Evolutionary conservation across 2,329 filamentous ascomycete species (phyloP).

Genomic region (Fusarium redolens): DNA sequence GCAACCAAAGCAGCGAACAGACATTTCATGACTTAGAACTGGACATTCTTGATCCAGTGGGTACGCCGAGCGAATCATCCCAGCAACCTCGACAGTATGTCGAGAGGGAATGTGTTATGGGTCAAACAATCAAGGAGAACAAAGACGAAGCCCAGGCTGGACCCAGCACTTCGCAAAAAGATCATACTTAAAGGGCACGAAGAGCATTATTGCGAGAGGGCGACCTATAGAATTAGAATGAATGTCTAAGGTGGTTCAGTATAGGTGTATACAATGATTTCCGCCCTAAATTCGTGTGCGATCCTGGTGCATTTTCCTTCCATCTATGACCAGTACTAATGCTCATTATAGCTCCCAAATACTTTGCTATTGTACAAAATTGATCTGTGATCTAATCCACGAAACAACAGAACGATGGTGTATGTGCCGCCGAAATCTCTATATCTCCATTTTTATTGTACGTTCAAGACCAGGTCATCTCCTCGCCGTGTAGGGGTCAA

Average conservation of each 20-base stretch:
- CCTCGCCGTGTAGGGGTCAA: slow-evolving; percentile 75
- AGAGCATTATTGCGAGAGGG: not conserved
- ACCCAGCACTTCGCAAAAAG: slow-evolving; percentile 8
- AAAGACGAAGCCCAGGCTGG: slow-evolving; percentile 38
- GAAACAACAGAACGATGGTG: slow-evolving; percentile 11
- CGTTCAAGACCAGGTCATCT: slow-evolving; percentile 71
- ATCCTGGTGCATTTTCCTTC: slow-evolving; percentile 19
- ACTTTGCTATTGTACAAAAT: slow-evolving; percentile 41
- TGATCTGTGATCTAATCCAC: slow-evolving; percentile 16
- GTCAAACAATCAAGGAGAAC: slow-evolving; percentile 51
- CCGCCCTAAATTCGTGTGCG: slow-evolving; percentile 13
- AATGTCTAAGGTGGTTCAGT: slow-evolving; percentile 29
- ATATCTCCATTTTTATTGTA: slow-evolving; percentile 52
- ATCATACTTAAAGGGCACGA: not conserved
- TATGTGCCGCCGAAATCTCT: slow-evolving; percentile 15
- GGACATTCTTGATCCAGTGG: slow-evolving; percentile 39
- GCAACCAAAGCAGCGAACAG: slow-evolving; percentile 47
- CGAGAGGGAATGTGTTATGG: slow-evolving; percentile 53
- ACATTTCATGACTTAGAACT: slow-evolving; percentile 47
- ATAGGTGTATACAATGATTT: slow-evolving; percentile 42
- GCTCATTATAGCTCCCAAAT: slow-evolving; percentile 37
- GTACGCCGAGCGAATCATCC: slow-evolving; percentile 15
- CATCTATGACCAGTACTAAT: slow-evolving; percentile 39
- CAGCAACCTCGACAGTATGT: slow-evolving; percentile 28
- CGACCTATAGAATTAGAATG: slow-evolving; percentile 36